Conservation (phyloP, 495 filamentous ascomycete genomes). For the Podospora didyma region DNA sequence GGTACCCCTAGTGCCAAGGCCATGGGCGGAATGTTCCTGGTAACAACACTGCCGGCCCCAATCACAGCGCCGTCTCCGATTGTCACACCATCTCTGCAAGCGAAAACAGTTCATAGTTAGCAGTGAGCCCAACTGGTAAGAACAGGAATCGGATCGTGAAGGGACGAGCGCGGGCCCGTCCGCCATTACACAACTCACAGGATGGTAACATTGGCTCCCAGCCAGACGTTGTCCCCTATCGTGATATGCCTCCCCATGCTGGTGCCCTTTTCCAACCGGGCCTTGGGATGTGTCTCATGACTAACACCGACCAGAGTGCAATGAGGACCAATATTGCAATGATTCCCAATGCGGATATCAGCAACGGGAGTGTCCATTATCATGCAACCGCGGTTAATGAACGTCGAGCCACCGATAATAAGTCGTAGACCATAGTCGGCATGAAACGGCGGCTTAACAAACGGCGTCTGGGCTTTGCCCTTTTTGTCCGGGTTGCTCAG, state of each 20-base stretch:
- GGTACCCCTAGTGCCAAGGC: slow-evolving; percentile 23
- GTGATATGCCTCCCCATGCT: slow-evolving; percentile 31
- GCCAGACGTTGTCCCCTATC: slow-evolving; percentile 31
- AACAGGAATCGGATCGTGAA: neutral
- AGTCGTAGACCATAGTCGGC: slow-evolving; percentile 34
- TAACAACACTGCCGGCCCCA: slow-evolving; percentile 30
- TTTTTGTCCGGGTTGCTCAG: slow-evolving; percentile 22
- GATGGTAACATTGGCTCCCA: slow-evolving; percentile 58
- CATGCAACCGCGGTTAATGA: slow-evolving; percentile 33
- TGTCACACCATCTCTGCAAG: slow-evolving; percentile 25
- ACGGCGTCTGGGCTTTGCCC: slow-evolving; percentile 28
- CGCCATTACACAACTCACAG: slow-evolving; percentile 24
- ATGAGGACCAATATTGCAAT: slow-evolving; percentile 33
- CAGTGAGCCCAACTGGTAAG: neutral
- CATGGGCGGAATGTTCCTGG: slow-evolving; percentile 21
- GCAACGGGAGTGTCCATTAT: slow-evolving; percentile 38
- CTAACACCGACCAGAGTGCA: slow-evolving; percentile 27
- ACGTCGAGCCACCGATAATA: slow-evolving; percentile 28
- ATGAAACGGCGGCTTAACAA: slow-evolving; percentile 32
- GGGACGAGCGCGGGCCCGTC: neutral
- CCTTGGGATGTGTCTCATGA: slow-evolving; percentile 24
- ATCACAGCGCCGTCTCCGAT: slow-evolving; percentile 34
- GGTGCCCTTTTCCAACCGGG: slow-evolving; percentile 17
- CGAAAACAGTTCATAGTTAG: neutral
- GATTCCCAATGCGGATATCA: slow-evolving; percentile 29